Evolutionary conservation across 257 asterid genomes (phyloP).

Genomic region (Nicotiana benthamiana): DNA sequence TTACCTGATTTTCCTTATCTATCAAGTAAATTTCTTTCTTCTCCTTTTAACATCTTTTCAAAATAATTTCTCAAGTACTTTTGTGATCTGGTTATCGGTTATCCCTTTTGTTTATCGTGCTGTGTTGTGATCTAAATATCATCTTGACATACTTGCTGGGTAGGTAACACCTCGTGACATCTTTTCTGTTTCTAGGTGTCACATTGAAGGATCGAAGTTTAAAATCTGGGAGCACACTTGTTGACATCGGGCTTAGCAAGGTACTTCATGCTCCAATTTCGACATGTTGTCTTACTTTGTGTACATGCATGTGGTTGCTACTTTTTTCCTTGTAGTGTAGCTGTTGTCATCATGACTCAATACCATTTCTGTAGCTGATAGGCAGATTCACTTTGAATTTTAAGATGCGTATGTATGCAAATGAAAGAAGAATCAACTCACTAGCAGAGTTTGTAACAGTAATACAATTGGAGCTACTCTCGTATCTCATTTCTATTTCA

Average conservation of each 20-base stretch:
- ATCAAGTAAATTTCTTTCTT: background rate
- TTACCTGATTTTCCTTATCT: background rate
- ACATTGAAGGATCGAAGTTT: constrained; percentile 38
- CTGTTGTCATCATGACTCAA: background rate
- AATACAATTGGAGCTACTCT: background rate
- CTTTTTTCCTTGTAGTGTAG: background rate
- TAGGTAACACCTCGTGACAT: background rate
- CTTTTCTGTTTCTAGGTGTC: constrained; percentile 46
- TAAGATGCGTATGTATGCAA: background rate
- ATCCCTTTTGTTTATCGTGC: background rate
- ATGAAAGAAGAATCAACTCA: background rate
- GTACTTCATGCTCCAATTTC: constrained; percentile 23
- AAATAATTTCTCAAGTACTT: background rate
- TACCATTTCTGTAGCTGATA: background rate
- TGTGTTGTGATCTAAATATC: background rate
- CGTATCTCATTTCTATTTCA: background rate
- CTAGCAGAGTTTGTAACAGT: background rate
- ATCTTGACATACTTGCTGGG: background rate
- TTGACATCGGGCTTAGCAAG: constrained; percentile 92
- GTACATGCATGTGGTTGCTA: background rate
- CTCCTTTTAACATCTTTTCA: background rate
- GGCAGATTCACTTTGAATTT: background rate
- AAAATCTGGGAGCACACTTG: constrained; percentile 51
- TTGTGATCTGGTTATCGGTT: background rate
- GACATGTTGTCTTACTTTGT: background rate